These are phyloP conservation scores for Saccharomyces kudriavzevii DNA, from an alignment of 805 yeast genomes.

Conservation along the genomic window DNA sequence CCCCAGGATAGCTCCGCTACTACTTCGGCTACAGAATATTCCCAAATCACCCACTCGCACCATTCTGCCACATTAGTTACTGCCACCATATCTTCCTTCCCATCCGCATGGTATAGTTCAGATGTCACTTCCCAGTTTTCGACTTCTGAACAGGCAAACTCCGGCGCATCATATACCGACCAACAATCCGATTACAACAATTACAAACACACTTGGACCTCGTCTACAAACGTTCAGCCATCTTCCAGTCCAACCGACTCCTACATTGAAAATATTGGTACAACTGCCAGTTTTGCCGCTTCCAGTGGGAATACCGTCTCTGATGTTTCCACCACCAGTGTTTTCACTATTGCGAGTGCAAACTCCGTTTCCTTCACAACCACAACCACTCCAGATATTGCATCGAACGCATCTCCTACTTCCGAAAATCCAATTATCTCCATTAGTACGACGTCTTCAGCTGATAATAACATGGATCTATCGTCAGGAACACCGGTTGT, in stretches of 20 bases:
- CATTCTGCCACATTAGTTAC: background rate
- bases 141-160: no score
- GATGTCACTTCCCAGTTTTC: background rate
- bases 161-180: background rate
- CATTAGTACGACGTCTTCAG: background rate
- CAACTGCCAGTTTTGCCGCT: background rate
- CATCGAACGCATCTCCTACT: background rate
- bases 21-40: background rate
- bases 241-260: background rate
- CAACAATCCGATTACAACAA: background rate
- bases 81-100: background rate
- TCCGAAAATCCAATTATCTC: background rate
- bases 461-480: background rate
- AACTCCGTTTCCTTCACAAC: background rate
- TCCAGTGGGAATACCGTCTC: background rate
- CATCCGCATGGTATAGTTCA: background rate
- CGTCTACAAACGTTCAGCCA: background rate
- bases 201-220: background rate
- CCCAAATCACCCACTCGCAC: background rate
- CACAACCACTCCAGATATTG: background rate
- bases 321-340: background rate
- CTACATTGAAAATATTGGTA: background rate
- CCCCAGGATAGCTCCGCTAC: background rate
- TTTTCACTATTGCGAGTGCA: background rate
- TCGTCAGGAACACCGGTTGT: background rate